Evolutionary conservation across 2,329 filamentous ascomycete genomes (phyloP).

Genomic region (Talaromyces sp.): DNA sequence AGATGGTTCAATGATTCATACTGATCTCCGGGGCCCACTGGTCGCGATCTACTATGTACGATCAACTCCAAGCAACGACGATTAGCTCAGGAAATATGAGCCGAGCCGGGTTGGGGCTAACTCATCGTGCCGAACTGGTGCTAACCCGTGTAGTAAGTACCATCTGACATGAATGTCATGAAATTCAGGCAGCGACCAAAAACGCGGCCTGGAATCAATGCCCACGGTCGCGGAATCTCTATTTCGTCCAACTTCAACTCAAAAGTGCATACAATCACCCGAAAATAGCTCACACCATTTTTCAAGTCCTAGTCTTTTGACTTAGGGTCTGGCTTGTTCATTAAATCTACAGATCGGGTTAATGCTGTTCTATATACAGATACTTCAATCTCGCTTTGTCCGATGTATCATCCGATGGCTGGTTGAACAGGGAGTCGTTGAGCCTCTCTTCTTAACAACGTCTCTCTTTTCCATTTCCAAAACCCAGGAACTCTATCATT

Average conservation of each 20-base stretch:
- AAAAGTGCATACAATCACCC: too few relatives aligned
- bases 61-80: neutral
- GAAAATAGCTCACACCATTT: too few relatives aligned
- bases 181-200: too few relatives aligned
- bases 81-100: neutral
- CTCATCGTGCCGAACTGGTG: neutral
- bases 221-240: too few relatives aligned
- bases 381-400: neutral
- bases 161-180: too few relatives aligned
- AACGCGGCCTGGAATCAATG: too few relatives aligned
- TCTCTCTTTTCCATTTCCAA: conserved; percentile 12
- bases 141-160: too few relatives aligned
- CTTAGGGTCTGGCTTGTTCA: too few relatives aligned
- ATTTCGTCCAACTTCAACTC: too few relatives aligned
- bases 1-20: neutral
- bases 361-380: neutral
- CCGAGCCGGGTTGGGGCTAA: neutral
- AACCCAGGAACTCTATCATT: neutral
- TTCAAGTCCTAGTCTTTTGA: too few relatives aligned
- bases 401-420: neutral
- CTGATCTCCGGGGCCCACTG: neutral
- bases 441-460: neutral
- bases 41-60: neutral
- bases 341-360: too few relatives aligned
- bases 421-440: neutral